Conservation (phyloP, 2,329 filamentous ascomycete species). For the Penicillium sp. region DNA sequence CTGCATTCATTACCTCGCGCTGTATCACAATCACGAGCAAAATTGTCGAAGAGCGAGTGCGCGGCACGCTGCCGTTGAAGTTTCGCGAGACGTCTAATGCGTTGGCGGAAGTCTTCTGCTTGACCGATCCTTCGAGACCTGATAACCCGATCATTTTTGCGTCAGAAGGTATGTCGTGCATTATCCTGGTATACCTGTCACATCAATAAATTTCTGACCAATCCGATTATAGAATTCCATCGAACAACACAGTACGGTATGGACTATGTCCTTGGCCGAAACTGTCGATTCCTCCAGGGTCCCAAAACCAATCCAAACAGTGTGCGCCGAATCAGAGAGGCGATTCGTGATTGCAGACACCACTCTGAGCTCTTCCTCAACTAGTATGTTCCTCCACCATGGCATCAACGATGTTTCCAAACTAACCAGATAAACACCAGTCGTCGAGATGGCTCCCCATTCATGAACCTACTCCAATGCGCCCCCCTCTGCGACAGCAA, state of each 20-base stretch:
- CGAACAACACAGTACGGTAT: constrained; percentile 76
- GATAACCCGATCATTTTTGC: constrained; percentile 80
- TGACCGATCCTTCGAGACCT: constrained; percentile 72
- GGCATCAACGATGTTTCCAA: too few relatives aligned
- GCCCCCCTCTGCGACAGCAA: constrained; percentile 71
- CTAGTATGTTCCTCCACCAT: constrained; percentile 64
- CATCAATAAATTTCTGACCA: too few relatives aligned
- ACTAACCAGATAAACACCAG: too few relatives aligned
- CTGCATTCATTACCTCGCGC: constrained; percentile 71
- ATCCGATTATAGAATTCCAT: constrained; percentile 67
- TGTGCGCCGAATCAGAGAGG: constrained; percentile 64
- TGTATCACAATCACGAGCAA: constrained; percentile 72
- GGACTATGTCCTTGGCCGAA: constrained; percentile 73
- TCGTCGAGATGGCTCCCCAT: constrained; percentile 74
- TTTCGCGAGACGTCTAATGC: constrained; percentile 73
- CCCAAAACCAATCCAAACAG: constrained; percentile 70
- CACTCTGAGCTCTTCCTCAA: constrained; percentile 76
- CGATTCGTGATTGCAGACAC: constrained; percentile 66
- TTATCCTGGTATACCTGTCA: background rate
- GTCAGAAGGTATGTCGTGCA: constrained; percentile 64
- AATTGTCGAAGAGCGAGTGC: constrained; percentile 70
- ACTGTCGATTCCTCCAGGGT: constrained; percentile 79
- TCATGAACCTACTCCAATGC: constrained; percentile 78
- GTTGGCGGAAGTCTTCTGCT: constrained; percentile 75
- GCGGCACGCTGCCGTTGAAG: constrained; percentile 67